These are phyloP conservation scores for Yarrowia sp. DNA, from an alignment of 805 yeast species.

Conservation along the genomic window DNA sequence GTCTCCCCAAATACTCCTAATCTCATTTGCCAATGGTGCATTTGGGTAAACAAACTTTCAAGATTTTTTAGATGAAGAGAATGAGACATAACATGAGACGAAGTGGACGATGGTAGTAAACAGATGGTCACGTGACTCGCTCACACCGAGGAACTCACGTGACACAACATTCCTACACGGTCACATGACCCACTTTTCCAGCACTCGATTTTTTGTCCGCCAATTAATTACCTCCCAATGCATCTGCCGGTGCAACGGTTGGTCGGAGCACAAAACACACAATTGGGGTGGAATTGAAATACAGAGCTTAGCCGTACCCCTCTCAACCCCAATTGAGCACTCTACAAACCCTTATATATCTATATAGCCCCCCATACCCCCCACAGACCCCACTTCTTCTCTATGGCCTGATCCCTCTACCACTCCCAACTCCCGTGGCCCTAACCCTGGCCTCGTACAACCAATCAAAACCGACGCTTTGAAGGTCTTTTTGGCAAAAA, in stretches of 20 bases:
- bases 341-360: background rate
- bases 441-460: conserved; percentile 7
- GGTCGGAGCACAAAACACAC: background rate
- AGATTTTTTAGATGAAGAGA: background rate
- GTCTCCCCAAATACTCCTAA: background rate
- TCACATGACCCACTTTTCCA: background rate
- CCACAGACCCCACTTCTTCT: background rate
- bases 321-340: background rate
- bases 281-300: too few species aligned
- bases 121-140: too few species aligned
- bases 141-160: too few species aligned
- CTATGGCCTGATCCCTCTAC: background rate
- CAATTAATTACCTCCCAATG: background rate
- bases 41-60: background rate
- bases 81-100: background rate
- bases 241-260: background rate
- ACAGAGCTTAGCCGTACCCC: too few species aligned
- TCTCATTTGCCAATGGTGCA: too few species aligned
- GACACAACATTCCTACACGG: too few species aligned
- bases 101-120: too few species aligned
- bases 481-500: conserved; percentile 21
- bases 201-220: too few species aligned
- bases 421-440: background rate
- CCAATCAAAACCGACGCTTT: conserved; percentile 28
- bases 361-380: background rate